Evolutionary conservation across 192 early-diverging fungal genomes (phyloP), one percentile per base, ranked within the genome.

Genomic region (Entophlyctis luteolus): DNA sequence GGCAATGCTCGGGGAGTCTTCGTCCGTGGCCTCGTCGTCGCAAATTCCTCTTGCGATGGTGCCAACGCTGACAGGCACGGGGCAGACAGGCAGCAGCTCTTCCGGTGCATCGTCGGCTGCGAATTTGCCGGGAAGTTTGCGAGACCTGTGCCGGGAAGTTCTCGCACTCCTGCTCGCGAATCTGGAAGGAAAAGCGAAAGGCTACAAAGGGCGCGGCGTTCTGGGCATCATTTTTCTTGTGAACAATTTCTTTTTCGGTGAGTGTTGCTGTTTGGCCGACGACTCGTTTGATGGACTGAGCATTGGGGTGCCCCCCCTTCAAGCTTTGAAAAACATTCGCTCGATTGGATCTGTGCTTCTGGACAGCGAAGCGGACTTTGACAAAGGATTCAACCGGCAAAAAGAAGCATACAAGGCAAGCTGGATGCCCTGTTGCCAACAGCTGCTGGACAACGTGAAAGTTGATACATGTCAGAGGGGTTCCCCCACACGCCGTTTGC

Each of bases 191-290:
- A 91, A 91, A 73, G 75, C 90, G 16, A 85, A 80, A 55, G 75
- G 75, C 14, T 93, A 92, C 73, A 90, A 90, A 48, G n/a, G n/a
- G n/a, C 85, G 88, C 56, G 77, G 81, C 14, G 75, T 86, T 0
- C 65, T 94, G 29, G 75, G 82, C 0, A 69, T 72, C 4, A 71
- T 94, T 22, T 94, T 94, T 67, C 67, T 91, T 37, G 75, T 94
- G 27, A 94, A 94, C 77, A 94, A 94, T 68, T 90, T 82, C 54
- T 78, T 91, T 57, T 88, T 89, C 66, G 36, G 68, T 70, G 35
- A 70, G 48, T 33, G 5, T 14, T 29, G 4, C 33, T 36, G 4
- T 8, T n/a, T 62, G 35, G 23, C 1, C 8, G 45, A 33, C 14
- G 31, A 23, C 34, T 31, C 37, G 49, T 36, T n/a, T 35, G n/a